Conservation (phyloP, 495 filamentous ascomycete genomes). For the Xylaria castorea region DNA sequence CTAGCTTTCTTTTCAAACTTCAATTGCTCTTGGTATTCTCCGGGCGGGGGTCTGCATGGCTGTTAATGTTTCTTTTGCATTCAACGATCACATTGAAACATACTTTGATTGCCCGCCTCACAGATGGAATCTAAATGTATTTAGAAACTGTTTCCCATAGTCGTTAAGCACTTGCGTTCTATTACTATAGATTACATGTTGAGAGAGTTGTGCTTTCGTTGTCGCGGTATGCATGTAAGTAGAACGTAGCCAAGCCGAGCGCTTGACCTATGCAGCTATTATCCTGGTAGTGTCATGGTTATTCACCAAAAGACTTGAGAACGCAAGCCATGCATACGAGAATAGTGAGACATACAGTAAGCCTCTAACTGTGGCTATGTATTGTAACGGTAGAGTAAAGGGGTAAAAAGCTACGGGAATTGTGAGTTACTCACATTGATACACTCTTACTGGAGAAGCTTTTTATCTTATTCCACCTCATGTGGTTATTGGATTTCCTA, state of each 20-base stretch:
- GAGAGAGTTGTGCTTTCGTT: background rate
- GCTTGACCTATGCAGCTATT: no score
- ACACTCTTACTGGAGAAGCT: background rate
- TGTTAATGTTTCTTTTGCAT: slow-evolving; percentile 4
- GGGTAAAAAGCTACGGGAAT: background rate
- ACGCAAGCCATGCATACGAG: background rate
- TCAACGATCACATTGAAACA: slow-evolving; percentile 4
- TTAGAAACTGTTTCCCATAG: slow-evolving; percentile 2
- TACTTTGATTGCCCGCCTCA: background rate
- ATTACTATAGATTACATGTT: background rate
- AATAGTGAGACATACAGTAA: background rate
- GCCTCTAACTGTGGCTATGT: background rate
- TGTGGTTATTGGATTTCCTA: background rate
- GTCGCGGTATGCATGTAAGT: no score
- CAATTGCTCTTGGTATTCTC: background rate
- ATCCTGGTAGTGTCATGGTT: no score
- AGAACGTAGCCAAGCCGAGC: no score
- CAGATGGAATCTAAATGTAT: background rate
- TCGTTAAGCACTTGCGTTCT: background rate
- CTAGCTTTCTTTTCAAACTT: background rate
- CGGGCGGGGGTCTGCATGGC: background rate
- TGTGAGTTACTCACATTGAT: background rate
- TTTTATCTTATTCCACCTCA: background rate
- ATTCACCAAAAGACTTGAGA: background rate
- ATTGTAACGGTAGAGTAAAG: background rate